Percentiles rank a stretch among this genome's conserved stretches.
Conservation (phyloP, 441 rosid genomes). For the Gossypium schwendimanii region DNA sequence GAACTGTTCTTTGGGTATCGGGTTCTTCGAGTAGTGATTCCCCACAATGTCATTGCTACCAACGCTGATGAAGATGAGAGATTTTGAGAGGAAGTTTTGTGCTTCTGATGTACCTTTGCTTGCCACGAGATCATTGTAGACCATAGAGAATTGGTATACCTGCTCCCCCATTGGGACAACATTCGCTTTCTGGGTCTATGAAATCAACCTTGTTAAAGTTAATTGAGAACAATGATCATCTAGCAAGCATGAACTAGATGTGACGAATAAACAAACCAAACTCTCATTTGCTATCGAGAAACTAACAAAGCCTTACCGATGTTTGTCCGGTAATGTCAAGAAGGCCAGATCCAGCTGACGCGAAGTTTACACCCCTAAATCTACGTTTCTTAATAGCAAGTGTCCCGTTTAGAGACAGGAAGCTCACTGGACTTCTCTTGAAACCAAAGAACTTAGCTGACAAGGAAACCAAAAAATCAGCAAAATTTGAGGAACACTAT, state of each 20-base stretch:
- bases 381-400: slow-evolving; percentile 16
- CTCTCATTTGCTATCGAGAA: neutral
- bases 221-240: neutral
- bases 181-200: slow-evolving; percentile 12
- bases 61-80: slow-evolving; percentile 44
- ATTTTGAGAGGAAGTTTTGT: slow-evolving; percentile 21
- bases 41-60: slow-evolving; percentile 46
- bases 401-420: slow-evolving; percentile 24
- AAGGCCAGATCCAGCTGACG: slow-evolving; percentile 55
- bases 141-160: slow-evolving; percentile 25
- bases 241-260: neutral
- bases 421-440: slow-evolving; percentile 43
- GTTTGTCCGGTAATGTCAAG: slow-evolving; percentile 32
- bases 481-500: slow-evolving; percentile 12
- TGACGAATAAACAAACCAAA: neutral
- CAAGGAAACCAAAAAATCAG: slow-evolving; percentile 2
- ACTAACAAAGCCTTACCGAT: slow-evolving; percentile 14
- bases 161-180: slow-evolving; percentile 34
- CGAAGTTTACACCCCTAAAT: slow-evolving; percentile 40
- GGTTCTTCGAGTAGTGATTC: slow-evolving; percentile 22
- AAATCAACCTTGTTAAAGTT: neutral
- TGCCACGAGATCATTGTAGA: slow-evolving; percentile 17
- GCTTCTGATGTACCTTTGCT: slow-evolving; percentile 22
- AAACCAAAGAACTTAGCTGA: slow-evolving; percentile 34
- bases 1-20: slow-evolving; percentile 25